Evolutionary conservation across 805 yeast genomes (phyloP), one percentile per base, ranked within the genome.

Genomic region (Starmerella scarabaei): DNA sequence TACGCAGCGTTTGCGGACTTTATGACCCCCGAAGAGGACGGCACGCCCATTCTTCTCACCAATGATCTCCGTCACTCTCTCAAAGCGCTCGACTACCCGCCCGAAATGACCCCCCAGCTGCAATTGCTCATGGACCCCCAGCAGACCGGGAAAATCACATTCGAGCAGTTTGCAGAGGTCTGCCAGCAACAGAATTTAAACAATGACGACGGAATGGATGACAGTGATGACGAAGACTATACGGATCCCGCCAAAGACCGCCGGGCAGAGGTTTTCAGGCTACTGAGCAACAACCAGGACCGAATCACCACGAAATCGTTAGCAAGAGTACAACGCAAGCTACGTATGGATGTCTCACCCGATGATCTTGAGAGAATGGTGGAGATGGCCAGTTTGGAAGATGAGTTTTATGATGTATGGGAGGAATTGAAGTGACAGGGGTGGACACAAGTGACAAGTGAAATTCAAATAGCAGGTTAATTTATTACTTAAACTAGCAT

Each of bases 341-440:
- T 57, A 17, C 55, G 55, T 28, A 55, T 61, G 27, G 37, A 39
- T 12, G 54, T 53, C 5, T 37, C 52, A 1, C 52, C 50, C 3
- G 48, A 40, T n/a, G 62, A 62, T 15, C 45, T 62, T 33, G 35
- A 31, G 17, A 54, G 46, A 18, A 61, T 62, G 65, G 38, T 59
- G 30, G 37, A 37, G 7, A 38, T 53, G 18, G 52, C 55, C 5
- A 49, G 54, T 3, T 52, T 43, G 4, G 38, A 35, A 7, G 47
- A 41, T 4, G 54, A 44, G 28, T 60, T 60, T 44, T 41, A 40
- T 2, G 21, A 21, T 6, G 43, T 60, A 23, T 54, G 60, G 56
- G 41, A 37, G 35, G 42, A 38, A 14, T 52, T 41, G 18, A 21
- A 28, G 14, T n/a, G 31, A 15, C n/a, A n/a, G n/a, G n/a, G n/a